Percentiles rank a stretch among this genome's conserved stretches.
Evolutionary conservation across 805 yeast species (phyloP).

Genomic region (Ogataea parapolymorpha): DNA sequence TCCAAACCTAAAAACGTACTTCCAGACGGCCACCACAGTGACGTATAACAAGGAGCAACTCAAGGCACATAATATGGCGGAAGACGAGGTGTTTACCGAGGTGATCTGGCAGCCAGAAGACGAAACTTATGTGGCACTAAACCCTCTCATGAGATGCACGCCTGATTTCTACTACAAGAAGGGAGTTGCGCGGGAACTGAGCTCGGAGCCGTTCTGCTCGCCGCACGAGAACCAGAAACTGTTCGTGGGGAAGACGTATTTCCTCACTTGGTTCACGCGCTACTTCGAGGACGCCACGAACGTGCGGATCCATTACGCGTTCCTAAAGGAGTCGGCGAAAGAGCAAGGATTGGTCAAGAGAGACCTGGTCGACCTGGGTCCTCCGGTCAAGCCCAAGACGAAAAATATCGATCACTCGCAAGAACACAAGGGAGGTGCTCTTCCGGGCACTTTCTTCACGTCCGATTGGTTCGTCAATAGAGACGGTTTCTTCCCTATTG

Average conservation of each 20-base stretch:
- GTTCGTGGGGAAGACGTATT: slow-evolving; percentile 61
- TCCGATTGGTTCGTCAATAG: slow-evolving; percentile 67
- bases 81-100: slow-evolving; percentile 56
- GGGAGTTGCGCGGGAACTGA: slow-evolving; percentile 52
- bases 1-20: slow-evolving; percentile 76
- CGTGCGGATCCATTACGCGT: slow-evolving; percentile 65
- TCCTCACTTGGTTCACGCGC: slow-evolving; percentile 76
- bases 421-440: slow-evolving; percentile 24
- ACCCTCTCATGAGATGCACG: slow-evolving; percentile 81
- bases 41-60: slow-evolving; percentile 57
- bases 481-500: slow-evolving; percentile 63
- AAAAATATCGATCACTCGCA: slow-evolving; percentile 17
- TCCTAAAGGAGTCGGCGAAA: slow-evolving; percentile 50
- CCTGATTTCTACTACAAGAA: slow-evolving; percentile 69
- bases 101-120: slow-evolving; percentile 61
- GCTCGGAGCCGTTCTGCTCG: slow-evolving; percentile 81
- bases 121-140: slow-evolving; percentile 63
- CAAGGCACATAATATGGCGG: slow-evolving; percentile 70
- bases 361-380: slow-evolving; percentile 25
- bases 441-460: slow-evolving; percentile 48
- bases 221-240: slow-evolving; percentile 63
- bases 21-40: slow-evolving; percentile 63
- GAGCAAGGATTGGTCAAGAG: slow-evolving; percentile 56
- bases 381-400: slow-evolving; percentile 17
- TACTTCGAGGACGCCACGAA: slow-evolving; percentile 58